Conservation (phyloP, 495 filamentous ascomycete genomes). For the Penicillium manginii region DNA sequence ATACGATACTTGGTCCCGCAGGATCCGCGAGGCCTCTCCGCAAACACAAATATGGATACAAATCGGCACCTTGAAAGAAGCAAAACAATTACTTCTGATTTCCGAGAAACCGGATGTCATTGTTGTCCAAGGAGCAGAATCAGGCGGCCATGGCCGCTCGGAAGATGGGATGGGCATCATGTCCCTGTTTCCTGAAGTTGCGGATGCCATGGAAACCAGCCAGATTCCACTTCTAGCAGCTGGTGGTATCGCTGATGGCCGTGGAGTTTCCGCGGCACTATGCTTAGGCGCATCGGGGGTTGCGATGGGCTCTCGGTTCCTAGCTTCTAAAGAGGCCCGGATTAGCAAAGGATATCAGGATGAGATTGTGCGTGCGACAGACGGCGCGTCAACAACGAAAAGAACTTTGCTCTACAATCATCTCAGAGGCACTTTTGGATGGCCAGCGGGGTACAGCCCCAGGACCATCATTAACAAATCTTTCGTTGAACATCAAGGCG, state of each 20-base stretch:
- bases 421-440: constrained; percentile 67
- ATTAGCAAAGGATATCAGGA: constrained; percentile 63
- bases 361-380: constrained; percentile 60
- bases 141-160: constrained; percentile 72
- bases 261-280: constrained; percentile 66
- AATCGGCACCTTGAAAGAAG: constrained; percentile 62
- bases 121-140: constrained; percentile 73
- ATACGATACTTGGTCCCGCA: constrained; percentile 57
- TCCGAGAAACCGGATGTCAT: constrained; percentile 62
- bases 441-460: constrained; percentile 67
- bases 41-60: constrained; percentile 69
- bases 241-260: constrained; percentile 71
- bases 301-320: constrained; percentile 73
- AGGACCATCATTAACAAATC: constrained; percentile 66
- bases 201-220: constrained; percentile 53
- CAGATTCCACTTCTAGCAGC: constrained; percentile 67
- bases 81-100: constrained; percentile 43
- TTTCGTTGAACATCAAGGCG: constrained; percentile 59
- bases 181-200: constrained; percentile 59
- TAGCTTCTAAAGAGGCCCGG: constrained; percentile 66
- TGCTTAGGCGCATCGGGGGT: constrained; percentile 68
- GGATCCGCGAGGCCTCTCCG: constrained; percentile 49
- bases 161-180: constrained; percentile 60
- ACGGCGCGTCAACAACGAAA: constrained; percentile 67
- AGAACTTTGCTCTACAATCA: constrained; percentile 73